These are phyloP conservation scores for Pestalotiopsis fici DNA, from an alignment of 2,329 filamentous ascomycete genomes.

Conservation along the genomic window DNA sequence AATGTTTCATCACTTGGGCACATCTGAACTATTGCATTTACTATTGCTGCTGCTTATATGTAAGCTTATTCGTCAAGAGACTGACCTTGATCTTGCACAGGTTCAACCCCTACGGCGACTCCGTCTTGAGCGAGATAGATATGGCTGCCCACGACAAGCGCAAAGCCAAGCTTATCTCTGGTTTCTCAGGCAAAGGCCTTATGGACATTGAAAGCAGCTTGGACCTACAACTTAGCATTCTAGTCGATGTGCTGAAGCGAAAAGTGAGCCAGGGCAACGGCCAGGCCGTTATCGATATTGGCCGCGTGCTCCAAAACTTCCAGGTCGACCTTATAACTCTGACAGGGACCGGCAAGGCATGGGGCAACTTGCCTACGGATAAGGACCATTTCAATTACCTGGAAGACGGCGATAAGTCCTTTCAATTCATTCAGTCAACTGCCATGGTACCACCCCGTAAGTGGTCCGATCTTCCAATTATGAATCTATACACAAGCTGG, in stretches of 20 bases:
- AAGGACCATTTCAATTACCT: constrained; percentile 26
- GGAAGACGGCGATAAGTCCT: constrained; percentile 17
- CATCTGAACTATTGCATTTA: too few relatives aligned
- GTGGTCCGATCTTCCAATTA: constrained; percentile 16
- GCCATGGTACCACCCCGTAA: constrained; percentile 22
- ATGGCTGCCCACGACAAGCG: constrained; percentile 5
- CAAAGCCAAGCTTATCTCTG: constrained; percentile 5
- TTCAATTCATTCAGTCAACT: constrained; percentile 21
- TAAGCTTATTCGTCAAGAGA: too few relatives aligned
- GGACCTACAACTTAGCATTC: constrained; percentile 20
- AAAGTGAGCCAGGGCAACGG: constrained; percentile 7
- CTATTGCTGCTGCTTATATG: too few relatives aligned
- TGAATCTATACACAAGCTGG: too few relatives aligned
- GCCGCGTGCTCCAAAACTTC: constrained; percentile 22
- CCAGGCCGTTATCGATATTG: constrained; percentile 19
- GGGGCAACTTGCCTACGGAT: constrained; percentile 23
- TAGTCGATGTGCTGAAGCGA: constrained; percentile 18
- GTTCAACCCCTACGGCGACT: constrained; percentile 6
- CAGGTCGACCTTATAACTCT: constrained; percentile 26
- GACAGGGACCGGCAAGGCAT: constrained; percentile 22
- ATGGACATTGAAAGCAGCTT: constrained; percentile 16
- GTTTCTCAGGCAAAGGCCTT: constrained; percentile 6
- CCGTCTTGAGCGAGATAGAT: constrained; percentile 6
- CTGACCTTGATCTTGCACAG: neutral
- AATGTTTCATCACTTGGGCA: too few relatives aligned